A percentile compares a stretch with the other conserved stretches of the same genome.
phyloP scores from a whole-genome alignment of 2,329 filamentous ascomycete species.

The Ceratocystis alfenasii region DNA sequence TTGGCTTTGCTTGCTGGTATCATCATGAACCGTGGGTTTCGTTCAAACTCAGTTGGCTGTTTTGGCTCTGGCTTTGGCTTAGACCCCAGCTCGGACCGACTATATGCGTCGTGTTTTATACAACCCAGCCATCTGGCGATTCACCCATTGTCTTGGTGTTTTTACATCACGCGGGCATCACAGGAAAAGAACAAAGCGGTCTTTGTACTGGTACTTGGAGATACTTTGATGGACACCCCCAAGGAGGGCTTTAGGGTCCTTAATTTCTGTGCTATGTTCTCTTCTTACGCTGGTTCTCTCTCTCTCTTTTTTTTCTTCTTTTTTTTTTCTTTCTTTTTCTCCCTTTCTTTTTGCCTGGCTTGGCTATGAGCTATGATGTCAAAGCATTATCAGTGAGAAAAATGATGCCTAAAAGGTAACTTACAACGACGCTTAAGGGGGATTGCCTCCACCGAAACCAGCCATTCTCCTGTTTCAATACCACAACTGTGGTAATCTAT shows the following conservation, averaged over 20 bases:
- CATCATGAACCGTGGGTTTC: not conserved
- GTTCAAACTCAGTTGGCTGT: not conserved
- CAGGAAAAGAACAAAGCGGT: not conserved
- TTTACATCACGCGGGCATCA: not conserved
- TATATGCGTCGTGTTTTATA: slow-evolving; percentile 3
- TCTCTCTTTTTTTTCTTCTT: not conserved
- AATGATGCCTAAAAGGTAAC: too few species aligned
- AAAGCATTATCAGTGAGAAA: too few species aligned
- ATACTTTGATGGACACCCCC: not conserved
- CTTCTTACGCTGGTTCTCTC: not conserved
- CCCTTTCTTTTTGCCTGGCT: not conserved
- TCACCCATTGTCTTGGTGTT: not conserved
- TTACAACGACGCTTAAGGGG: too few species aligned
- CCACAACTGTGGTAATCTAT: too few species aligned
- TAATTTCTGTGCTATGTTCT: too few species aligned
- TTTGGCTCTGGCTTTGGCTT: not conserved
- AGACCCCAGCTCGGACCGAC: not conserved
- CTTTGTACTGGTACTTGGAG: not conserved
- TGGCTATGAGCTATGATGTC: too few species aligned
- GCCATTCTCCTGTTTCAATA: too few species aligned
- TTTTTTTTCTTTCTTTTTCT: not conserved
- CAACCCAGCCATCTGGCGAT: slow-evolving; percentile 6
- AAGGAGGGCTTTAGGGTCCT: not conserved
- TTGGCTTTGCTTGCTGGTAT: not conserved
- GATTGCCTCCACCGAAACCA: too few species aligned